phyloP scores from a whole-genome alignment of 371 early-diverging fungal species.

The Mucor lusitanicus region DNA sequence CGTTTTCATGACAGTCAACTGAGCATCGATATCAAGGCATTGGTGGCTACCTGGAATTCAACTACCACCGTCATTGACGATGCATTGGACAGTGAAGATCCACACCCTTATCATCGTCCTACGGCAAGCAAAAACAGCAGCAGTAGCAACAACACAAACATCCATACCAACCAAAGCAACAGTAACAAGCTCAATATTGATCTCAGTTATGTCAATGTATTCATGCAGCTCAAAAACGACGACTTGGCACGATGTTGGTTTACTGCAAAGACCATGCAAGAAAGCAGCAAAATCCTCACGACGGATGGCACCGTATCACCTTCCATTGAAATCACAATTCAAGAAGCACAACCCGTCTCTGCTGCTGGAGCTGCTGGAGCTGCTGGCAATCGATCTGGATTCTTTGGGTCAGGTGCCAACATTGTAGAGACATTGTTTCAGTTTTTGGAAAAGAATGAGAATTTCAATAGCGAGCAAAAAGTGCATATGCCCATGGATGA shows the following conservation, averaged over 20 bases:
- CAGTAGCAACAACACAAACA: background rate
- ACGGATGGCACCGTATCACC: constrained; percentile 29
- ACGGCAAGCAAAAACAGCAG: background rate
- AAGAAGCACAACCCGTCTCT: constrained; percentile 11
- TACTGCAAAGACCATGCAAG: constrained; percentile 36
- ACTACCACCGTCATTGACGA: constrained; percentile 6
- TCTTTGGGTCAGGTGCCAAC: constrained; percentile 42
- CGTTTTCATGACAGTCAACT: constrained; percentile 31
- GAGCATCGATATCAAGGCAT: constrained; percentile 41
- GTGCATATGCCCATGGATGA: constrained; percentile 53
- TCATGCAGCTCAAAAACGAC: constrained; percentile 38
- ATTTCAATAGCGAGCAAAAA: constrained; percentile 53
- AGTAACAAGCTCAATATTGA: constrained; percentile 37
- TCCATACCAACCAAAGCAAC: constrained; percentile 8
- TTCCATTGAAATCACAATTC: constrained; percentile 50
- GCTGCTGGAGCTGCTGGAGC: background rate
- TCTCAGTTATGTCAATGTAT: constrained; percentile 42
- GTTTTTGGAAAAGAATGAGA: constrained; percentile 32
- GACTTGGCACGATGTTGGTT: constrained; percentile 41
- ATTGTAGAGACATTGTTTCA: constrained; percentile 42
- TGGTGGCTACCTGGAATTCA: constrained; percentile 17
- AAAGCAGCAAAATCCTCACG: constrained; percentile 9
- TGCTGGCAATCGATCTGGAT: constrained; percentile 23
- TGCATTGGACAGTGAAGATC: background rate
- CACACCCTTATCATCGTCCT: background rate